Percentiles rank a stretch among this genome's conserved stretches.
These are phyloP conservation scores for Phytophthora colocasiae DNA, from an alignment of 352 stramenopile genomes.

Conservation along the genomic window DNA sequence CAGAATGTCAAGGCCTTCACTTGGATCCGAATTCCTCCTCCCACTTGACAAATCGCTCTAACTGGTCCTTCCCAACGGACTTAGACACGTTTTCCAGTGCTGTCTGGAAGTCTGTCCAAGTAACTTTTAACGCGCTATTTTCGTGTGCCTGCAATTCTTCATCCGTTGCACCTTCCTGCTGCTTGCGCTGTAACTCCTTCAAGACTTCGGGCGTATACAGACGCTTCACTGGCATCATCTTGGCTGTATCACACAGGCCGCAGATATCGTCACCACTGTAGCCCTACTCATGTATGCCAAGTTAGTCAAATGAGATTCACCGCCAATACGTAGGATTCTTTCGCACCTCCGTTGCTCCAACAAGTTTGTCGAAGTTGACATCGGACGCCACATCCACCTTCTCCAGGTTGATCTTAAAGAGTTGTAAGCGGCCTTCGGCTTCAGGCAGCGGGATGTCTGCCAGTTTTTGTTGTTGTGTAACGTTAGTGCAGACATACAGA, in stretches of 20 bases:
- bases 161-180: conserved; percentile 49
- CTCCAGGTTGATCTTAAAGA: conserved; percentile 86
- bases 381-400: conserved; percentile 85
- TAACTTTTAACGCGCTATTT: conserved; percentile 63
- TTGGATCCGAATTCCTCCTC: conserved; percentile 89
- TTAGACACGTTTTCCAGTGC: conserved; percentile 87
- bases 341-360: conserved; percentile 66
- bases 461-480: background rate
- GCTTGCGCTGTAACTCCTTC: conserved; percentile 56
- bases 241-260: conserved; percentile 65
- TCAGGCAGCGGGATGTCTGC: conserved; percentile 67
- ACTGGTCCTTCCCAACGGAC: conserved; percentile 78
- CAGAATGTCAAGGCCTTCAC: conserved; percentile 30
- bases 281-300: conserved; percentile 29
- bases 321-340: background rate
- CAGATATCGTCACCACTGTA: conserved; percentile 71
- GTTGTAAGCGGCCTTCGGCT: conserved; percentile 57
- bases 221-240: conserved; percentile 85
- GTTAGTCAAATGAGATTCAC: conserved; percentile 1
- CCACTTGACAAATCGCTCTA: conserved; percentile 82
- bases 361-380: conserved; percentile 81
- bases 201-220: conserved; percentile 75
- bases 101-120: conserved; percentile 60
- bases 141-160: conserved; percentile 57
- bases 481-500: background rate